Percentiles rank a stretch among this genome's conserved stretches.
Conservation (phyloP, 495 filamentous ascomycete species). For the Bacidia rubella region DNA sequence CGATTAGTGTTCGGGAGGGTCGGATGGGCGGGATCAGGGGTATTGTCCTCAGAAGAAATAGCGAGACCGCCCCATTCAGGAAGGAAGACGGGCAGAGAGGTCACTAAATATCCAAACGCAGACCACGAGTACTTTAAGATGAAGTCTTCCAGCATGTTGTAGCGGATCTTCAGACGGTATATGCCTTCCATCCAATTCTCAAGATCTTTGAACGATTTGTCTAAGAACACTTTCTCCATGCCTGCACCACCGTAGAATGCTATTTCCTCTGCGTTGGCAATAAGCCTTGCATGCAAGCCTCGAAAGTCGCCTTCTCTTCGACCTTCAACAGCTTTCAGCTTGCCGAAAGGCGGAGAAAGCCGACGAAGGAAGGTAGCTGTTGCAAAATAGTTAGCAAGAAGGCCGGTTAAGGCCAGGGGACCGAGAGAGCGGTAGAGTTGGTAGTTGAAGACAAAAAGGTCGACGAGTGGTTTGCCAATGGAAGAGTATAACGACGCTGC, state of each 20-base stretch:
- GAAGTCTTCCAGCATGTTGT: conserved; percentile 98
- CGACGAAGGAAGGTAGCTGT: conserved; percentile 78
- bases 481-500: conserved; percentile 93
- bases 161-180: conserved; percentile 88
- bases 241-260: conserved; percentile 94
- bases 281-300: conserved; percentile 73
- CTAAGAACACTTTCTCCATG: conserved; percentile 80
- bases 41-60: conserved; percentile 48
- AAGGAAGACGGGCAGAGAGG: conserved; percentile 85
- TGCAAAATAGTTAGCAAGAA: conserved; percentile 81
- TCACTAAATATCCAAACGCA: conserved; percentile 87
- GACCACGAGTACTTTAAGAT: conserved; percentile 98
- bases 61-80: conserved; percentile 85
- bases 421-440: conserved; percentile 88
- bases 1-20: conserved; percentile 32
- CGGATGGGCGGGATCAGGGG: conserved; percentile 20
- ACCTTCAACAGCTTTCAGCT: conserved; percentile 88
- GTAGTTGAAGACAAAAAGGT: conserved; percentile 94
- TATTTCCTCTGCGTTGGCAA: conserved; percentile 97
- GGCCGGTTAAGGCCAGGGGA: conserved; percentile 71
- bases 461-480: conserved; percentile 88
- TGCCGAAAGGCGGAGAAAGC: conserved; percentile 89
- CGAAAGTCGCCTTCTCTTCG: conserved; percentile 90
- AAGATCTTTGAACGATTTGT: conserved; percentile 78
- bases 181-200: conserved; percentile 94